Evolutionary conservation across 1,284 basidiomycete species (phyloP), one percentile per base, ranked within the genome.

Genomic region (Xerocomus amazonicus): DNA sequence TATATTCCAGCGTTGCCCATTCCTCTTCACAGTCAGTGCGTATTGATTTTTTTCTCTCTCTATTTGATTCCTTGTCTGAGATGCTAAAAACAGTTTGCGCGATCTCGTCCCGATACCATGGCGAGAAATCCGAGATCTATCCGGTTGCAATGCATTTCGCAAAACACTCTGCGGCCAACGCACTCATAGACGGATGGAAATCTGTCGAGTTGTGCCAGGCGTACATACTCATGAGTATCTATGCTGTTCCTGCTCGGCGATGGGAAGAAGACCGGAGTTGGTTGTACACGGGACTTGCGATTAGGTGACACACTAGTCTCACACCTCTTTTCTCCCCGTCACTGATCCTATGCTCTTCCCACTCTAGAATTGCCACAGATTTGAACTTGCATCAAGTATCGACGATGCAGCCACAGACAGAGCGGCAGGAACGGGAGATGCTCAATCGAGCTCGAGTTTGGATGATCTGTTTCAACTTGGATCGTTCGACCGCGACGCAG

Each of bases 101-200:
- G 10, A 80, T 90, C 47, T 80, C 88, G 0, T 88, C 86, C 0
- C 74, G 88, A 19, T 89, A 87, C 61, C 87, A 88, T 61, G 61
- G 74, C 4, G 82, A 83, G 43, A 90, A 88, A 59, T 84, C 85
- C 0, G 84, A 88, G 61, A 84, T 90, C 44, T 90, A 90, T 59
- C 84, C 86, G 3, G 84, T 90, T 55, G 88, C 87, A 9, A 91
- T 91, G 89, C 88, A 90, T 63, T 90, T 90, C 54, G 88, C 89
- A 2, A 89, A 87, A 60, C 83, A 85, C 52, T 84, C 87, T 0
- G 88, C 87, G 2, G 86, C 87, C 2, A 87, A 83, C 53, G 84
- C 86, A 7, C 73, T 91, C 37, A 84, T 87, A 45, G 83, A 89
- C 60, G 87, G 87, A 44, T 90, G 84, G 84, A 91, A 91, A 67